Base-by-base conservation (phyloP, 257 asterid species). In the Fraxinus pennsylvanica region DNA sequence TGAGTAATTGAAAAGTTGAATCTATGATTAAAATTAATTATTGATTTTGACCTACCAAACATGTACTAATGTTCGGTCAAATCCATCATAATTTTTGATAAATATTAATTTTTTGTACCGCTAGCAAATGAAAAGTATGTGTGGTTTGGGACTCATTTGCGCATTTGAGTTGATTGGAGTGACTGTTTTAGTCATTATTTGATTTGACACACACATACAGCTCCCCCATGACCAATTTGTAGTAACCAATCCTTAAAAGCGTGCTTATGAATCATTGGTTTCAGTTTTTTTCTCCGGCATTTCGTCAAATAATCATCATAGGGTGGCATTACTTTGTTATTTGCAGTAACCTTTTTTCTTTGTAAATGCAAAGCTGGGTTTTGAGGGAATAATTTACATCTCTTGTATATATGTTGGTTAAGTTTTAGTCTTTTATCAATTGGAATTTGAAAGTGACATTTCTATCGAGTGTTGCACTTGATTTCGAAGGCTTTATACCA, bases 391-490 rank as follows among this genome's bases (percentile, higher is more conserved):
- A 47, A 47, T 47, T 47, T 15, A 1, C 57, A 15, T 47, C 59
- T 4, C 59, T 47, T 47, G 2, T 19, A 47, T 3, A 14, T 14
- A 47, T 13, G n/a, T 47, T 47, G 57, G 57, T 13, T 15, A 15
- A 15, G 57, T 47, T 47, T 5, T 47, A 47, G 54, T 14, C 19
- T 47, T 47, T 15, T 47, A 15, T 47, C 59, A 3, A 47, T 47
- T 15, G 59, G 8, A 15, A 47, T 15, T 47, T 47, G 88, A 85
- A 87, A 84, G 52, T 87, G 92, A 89, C 82, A 4, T 14, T 4
- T 47, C 21, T 4, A 4, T 47, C 0, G 59, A 47, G n/a, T 47
- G 57, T 47, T 14, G 57, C 7, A 1, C 57, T 47, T 47, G n/a
- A 47, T 47, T 12, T 47, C 6, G n/a, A 47, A 47, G 57, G n/a